phyloP scores from a whole-genome alignment of 129 eudicot species.

The Ambrosia artemisiifolia region DNA sequence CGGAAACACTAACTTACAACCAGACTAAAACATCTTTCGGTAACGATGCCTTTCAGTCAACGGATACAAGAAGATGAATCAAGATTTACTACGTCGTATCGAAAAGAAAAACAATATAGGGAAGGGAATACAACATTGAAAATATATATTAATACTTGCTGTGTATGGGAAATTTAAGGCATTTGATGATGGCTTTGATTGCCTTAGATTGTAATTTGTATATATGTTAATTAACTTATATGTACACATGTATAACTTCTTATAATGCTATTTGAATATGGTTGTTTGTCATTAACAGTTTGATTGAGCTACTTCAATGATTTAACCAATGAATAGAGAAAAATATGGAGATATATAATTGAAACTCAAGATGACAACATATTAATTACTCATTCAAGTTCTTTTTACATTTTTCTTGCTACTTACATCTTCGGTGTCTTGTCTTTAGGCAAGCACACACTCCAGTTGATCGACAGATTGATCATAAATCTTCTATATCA shows the following conservation, averaged over 20 bases:
- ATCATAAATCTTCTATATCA: not conserved
- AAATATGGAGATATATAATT: not conserved
- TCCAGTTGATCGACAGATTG: too few relatives aligned
- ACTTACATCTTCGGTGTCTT: not conserved
- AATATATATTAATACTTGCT: too few relatives aligned
- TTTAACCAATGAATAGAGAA: not conserved
- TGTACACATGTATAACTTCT: not conserved
- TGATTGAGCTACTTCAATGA: not conserved
- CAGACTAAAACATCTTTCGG: not conserved
- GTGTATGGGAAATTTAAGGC: not conserved
- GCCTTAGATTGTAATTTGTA: not conserved
- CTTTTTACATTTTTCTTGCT: not conserved
- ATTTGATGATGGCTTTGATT: not conserved
- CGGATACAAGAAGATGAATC: not conserved
- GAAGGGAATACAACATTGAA: too few relatives aligned
- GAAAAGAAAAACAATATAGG: not conserved
- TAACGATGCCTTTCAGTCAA: not conserved
- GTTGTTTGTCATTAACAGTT: not conserved
- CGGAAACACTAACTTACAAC: too few relatives aligned
- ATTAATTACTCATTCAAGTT: not conserved
- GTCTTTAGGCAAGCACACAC: not conserved
- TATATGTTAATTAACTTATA: too few relatives aligned
- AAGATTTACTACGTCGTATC: not conserved
- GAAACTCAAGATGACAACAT: not conserved
- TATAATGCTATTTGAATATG: not conserved